These are phyloP conservation scores for Vaccinium corymbosum DNA, from an alignment of 148 eudicot species.

Conservation along the genomic window DNA sequence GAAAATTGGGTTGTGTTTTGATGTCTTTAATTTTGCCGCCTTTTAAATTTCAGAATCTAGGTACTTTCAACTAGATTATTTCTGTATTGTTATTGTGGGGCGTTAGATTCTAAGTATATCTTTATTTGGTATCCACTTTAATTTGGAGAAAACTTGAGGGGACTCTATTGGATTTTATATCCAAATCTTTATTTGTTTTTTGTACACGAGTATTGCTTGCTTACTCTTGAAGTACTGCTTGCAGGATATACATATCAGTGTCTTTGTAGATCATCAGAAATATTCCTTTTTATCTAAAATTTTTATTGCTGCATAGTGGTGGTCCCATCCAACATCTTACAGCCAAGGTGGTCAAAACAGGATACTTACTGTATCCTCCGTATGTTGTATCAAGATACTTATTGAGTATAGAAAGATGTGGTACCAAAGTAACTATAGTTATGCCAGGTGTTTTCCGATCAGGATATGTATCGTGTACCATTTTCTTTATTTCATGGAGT, in stretches of 20 bases:
- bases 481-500: no score
- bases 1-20: background rate
- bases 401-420: background rate
- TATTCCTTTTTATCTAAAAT: background rate
- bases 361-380: background rate
- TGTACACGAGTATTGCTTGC: background rate
- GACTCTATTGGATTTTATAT: background rate
- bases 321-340: background rate
- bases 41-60: background rate
- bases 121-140: background rate
- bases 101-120: background rate
- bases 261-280: background rate
- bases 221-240: background rate
- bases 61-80: background rate
- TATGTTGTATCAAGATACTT: background rate
- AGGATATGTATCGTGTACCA: no score
- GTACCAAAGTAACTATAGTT: background rate
- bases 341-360: background rate
- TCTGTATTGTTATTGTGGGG: background rate
- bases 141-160: background rate
- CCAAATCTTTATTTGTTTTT: background rate
- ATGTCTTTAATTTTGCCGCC: constrained; percentile 3
- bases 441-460: background rate
- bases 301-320: background rate
- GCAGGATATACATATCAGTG: background rate